Percentiles rank a stretch among this genome's conserved stretches.
These are phyloP conservation scores for Knufia fluminis DNA, from an alignment of 2,329 filamentous ascomycete species.

Conservation along the genomic window DNA sequence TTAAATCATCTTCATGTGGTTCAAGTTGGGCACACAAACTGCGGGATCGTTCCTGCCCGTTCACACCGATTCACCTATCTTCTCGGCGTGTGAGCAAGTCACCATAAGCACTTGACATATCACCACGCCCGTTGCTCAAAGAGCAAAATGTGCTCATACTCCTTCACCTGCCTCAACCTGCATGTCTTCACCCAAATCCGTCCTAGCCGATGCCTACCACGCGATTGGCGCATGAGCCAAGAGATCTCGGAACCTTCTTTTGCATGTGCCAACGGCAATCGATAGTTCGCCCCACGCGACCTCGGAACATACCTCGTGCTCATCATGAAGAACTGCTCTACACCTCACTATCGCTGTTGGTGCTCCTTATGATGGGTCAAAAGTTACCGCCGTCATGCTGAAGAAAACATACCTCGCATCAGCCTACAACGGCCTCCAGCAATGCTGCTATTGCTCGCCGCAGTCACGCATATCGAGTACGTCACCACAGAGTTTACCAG, in stretches of 20 bases:
- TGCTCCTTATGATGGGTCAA: not conserved
- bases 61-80: no score
- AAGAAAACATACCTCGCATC: conserved; percentile 37
- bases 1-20: not conserved
- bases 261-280: no score
- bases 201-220: not conserved
- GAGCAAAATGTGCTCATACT: no score
- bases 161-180: no score
- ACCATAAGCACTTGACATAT: no score
- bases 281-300: not conserved
- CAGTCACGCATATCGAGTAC: conserved; percentile 14
- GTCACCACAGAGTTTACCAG: conserved; percentile 25
- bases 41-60: no score
- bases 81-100: no score
- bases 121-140: no score
- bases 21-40: no score
- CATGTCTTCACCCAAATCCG: not conserved
- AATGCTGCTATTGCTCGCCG: conserved; percentile 24
- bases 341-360: not conserved
- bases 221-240: not conserved
- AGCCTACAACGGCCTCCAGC: conserved; percentile 31
- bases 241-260: conserved; percentile 4
- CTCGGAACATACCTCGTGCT: conserved; percentile 2
- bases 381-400: conserved; percentile 26
- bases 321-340: not conserved